phyloP scores from a whole-genome alignment of 2,329 filamentous ascomycete genomes.

The Huntiella moniliformis region DNA sequence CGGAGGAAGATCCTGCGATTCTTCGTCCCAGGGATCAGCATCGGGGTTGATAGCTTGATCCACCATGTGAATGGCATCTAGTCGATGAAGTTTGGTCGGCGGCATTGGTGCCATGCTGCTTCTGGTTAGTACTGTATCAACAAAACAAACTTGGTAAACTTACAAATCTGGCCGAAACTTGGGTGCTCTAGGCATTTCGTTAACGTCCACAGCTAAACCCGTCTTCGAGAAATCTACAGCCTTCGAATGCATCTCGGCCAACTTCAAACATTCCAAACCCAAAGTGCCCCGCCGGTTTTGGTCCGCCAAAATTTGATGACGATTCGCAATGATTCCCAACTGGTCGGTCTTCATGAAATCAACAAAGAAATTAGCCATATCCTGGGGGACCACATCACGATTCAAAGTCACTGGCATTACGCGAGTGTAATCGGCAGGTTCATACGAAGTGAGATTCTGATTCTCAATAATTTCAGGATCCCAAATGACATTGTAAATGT shows the following conservation, averaged over 20 bases:
- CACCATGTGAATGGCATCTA: slow-evolving; percentile 23
- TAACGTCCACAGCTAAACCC: slow-evolving; percentile 37
- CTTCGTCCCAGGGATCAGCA: slow-evolving; percentile 17
- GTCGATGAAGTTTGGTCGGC: slow-evolving; percentile 25
- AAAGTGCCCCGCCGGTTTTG: slow-evolving; percentile 30
- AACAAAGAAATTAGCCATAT: slow-evolving; percentile 71
- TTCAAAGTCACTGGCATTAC: slow-evolving; percentile 38
- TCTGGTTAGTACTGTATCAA: not conserved
- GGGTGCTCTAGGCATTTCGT: slow-evolving; percentile 22
- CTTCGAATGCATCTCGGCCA: slow-evolving; percentile 48
- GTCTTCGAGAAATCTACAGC: slow-evolving; percentile 65
- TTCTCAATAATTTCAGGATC: slow-evolving; percentile 33
- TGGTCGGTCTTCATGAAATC: slow-evolving; percentile 52
- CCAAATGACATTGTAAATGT: slow-evolving; percentile 65
- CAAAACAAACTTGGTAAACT: slow-evolving; percentile 15
- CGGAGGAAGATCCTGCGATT: slow-evolving; percentile 24
- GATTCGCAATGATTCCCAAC: slow-evolving; percentile 44
- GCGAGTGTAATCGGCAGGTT: slow-evolving; percentile 52
- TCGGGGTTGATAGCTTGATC: slow-evolving; percentile 16
- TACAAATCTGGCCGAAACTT: slow-evolving; percentile 36
- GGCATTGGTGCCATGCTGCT: slow-evolving; percentile 28
- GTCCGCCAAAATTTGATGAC: slow-evolving; percentile 48
- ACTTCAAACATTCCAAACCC: slow-evolving; percentile 28
- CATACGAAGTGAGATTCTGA: slow-evolving; percentile 11
- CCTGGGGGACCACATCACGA: slow-evolving; percentile 36